Evolutionary conservation across 768 basidiomycete genomes (phyloP).

Genomic region (Hericium erinaceus): DNA sequence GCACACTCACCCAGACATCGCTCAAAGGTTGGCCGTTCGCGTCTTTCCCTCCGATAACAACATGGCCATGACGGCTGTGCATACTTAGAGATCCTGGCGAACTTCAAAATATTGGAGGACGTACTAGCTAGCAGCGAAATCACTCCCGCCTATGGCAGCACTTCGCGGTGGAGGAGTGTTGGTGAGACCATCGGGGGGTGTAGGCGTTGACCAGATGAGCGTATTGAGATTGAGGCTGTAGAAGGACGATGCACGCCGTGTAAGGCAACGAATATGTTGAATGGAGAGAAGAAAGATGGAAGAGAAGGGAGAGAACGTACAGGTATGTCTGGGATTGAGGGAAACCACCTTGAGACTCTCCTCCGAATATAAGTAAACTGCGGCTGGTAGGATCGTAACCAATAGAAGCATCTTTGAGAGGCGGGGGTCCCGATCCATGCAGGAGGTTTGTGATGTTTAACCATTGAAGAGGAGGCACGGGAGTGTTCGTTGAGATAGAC

Average conservation of each 20-base stretch:
- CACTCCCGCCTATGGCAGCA: conserved; percentile 53
- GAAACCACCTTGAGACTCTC: conserved; percentile 58
- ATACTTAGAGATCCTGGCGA: conserved; percentile 11
- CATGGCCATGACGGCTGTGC: conserved; percentile 59
- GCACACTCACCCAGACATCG: conserved; percentile 62
- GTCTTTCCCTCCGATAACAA: conserved; percentile 65
- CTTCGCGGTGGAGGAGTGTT: conserved; percentile 51
- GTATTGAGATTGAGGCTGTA: conserved; percentile 53
- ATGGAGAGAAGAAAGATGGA: not conserved
- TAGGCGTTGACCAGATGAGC: conserved; percentile 51
- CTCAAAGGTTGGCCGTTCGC: conserved; percentile 41
- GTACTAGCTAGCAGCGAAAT: conserved; percentile 78
- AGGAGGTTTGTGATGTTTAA: conserved; percentile 57
- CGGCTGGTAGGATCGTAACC: conserved; percentile 43
- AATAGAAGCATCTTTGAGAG: conserved; percentile 63
- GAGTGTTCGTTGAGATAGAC: conserved; percentile 40
- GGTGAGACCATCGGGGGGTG: conserved; percentile 38
- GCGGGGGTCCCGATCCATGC: conserved; percentile 43
- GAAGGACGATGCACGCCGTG: not conserved
- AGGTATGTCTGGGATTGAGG: conserved; percentile 58
- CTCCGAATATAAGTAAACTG: conserved; percentile 65
- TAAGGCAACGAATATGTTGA: conserved; percentile 1
- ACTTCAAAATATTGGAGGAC: conserved; percentile 21
- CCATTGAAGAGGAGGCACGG: conserved; percentile 59
- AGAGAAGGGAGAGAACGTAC: conserved; percentile 30